Evolutionary conservation across 805 yeast species (phyloP), one percentile per base, ranked within the genome.

Genomic region (Komagataella pastoris): DNA sequence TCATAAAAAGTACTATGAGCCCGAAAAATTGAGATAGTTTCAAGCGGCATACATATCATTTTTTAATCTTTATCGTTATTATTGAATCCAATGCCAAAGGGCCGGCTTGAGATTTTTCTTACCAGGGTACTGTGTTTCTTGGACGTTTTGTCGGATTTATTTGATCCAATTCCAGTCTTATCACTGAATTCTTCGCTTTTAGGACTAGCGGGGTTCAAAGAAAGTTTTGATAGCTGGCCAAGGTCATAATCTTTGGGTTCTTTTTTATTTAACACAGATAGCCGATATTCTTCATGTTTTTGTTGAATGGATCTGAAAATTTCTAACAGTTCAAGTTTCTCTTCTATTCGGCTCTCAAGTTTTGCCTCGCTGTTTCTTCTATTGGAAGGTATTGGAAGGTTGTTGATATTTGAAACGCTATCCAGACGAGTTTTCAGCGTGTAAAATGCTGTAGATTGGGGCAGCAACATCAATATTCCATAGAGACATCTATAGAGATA

Each of bases 401-500:
- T 61, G 24, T 56, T 60, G 7, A 70, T 63, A n/a, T 74, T 70
- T 5, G 77, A 70, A 23, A 85, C 76, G 44, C 86, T 72, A 49
- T 77, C 77, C 50, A 93, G 71, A 54, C 99, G 73, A 59, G 83
- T 86, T 56, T 84, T 84, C 56, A 93, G 72, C 0, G 86, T 80
- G n/a, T 77, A 80, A 63, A 88, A 93, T 0, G 98, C 96, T 10
- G 87, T 77, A 0, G 97, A 88, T 63, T 93, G 99, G 0, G 99
- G 99, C 49, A 93, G 67, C 4, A 93, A 74, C 99, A 93, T 93
- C 54, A 93, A 70, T 30, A 93, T 76, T 1, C 98, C 99, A 63
- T 88, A 93, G 30, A 93, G 74, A 51, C 96, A 86, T 62, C 88
- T 88, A 72, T 84, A 87, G 40, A 93, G 68, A 59, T 76, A 85